A percentile compares a stretch with the other conserved stretches of the same genome.
These are phyloP conservation scores for Rubroshorea leprosula DNA, from an alignment of 345 rosid genomes.

Conservation along the genomic window DNA sequence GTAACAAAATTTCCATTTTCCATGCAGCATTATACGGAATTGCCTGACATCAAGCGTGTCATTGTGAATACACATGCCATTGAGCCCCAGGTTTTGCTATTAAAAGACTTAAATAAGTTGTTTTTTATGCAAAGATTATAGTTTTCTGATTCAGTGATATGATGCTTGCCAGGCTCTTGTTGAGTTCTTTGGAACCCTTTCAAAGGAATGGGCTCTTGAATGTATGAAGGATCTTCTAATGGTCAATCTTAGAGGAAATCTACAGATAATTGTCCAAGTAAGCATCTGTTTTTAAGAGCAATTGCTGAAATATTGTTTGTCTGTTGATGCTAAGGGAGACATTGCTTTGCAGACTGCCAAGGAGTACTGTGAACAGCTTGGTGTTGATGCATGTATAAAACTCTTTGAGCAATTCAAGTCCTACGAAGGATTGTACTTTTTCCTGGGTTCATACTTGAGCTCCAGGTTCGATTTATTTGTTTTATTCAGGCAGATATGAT, in stretches of 20 bases:
- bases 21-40: slow-evolving; percentile 95
- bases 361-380: slow-evolving; percentile 97
- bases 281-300: too few species aligned
- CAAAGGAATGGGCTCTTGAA: slow-evolving; percentile 98
- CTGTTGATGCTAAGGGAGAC: too few species aligned
- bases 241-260: slow-evolving; percentile 89
- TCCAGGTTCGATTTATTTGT: slow-evolving; percentile 81
- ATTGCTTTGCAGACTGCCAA: slow-evolving; percentile 82
- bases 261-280: slow-evolving; percentile 98
- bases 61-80: slow-evolving; percentile 99
- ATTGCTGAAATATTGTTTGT: too few species aligned
- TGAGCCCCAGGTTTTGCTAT: slow-evolving; percentile 99
- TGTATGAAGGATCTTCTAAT: slow-evolving; percentile 98
- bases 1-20: slow-evolving; percentile 13
- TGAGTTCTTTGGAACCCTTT: slow-evolving; percentile 96
- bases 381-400: slow-evolving; percentile 88
- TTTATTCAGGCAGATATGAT: too few species aligned
- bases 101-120: too few species aligned
- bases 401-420: slow-evolving; percentile 98
- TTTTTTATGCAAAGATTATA: too few species aligned
- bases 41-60: slow-evolving; percentile 97
- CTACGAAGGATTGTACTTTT: slow-evolving; percentile 97
- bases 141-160: too few species aligned
- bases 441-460: slow-evolving; percentile 92
- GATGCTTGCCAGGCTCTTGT: slow-evolving; percentile 99